Conservation (phyloP, 2,329 filamentous ascomycete species). For the Aspergillus transmontanensis region DNA sequence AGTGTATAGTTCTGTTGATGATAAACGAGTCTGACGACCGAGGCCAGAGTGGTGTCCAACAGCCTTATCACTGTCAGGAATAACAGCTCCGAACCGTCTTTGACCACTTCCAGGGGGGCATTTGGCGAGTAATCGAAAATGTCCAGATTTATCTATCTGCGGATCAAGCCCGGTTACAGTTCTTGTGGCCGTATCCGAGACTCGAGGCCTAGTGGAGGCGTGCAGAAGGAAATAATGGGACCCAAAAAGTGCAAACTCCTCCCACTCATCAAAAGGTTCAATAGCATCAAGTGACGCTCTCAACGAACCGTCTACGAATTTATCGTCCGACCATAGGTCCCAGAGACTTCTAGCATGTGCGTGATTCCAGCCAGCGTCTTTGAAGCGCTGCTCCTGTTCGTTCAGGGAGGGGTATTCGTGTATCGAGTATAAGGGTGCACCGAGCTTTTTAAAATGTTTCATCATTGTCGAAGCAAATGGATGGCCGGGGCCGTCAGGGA, state of each 20-base stretch:
- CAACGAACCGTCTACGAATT: conserved; percentile 64
- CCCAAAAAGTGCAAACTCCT: conserved; percentile 84
- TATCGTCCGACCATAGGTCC: conserved; percentile 75
- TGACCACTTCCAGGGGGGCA: conserved; percentile 45
- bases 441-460: conserved; percentile 76
- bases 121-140: conserved; percentile 25
- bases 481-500: conserved; percentile 75
- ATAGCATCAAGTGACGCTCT: conserved; percentile 66
- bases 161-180: neutral
- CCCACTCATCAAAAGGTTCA: conserved; percentile 94
- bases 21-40: conserved; percentile 50
- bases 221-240: conserved; percentile 81
- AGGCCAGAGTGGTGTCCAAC: conserved; percentile 46
- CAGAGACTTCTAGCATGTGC: conserved; percentile 71
- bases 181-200: neutral
- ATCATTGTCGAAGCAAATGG: conserved; percentile 89
- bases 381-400: conserved; percentile 72
- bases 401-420: conserved; percentile 66
- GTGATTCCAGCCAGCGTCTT: conserved; percentile 65
- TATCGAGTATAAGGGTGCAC: conserved; percentile 76
- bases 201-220: conserved; percentile 51
- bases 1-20: conserved; percentile 51
- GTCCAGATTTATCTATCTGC: conserved; percentile 11
- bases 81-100: conserved; percentile 63
- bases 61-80: conserved; percentile 40